Evolutionary conservation across 2,329 filamentous ascomycete genomes (phyloP), one percentile per base, ranked within the genome.

Genomic region (Boeremia lycopersici): DNA sequence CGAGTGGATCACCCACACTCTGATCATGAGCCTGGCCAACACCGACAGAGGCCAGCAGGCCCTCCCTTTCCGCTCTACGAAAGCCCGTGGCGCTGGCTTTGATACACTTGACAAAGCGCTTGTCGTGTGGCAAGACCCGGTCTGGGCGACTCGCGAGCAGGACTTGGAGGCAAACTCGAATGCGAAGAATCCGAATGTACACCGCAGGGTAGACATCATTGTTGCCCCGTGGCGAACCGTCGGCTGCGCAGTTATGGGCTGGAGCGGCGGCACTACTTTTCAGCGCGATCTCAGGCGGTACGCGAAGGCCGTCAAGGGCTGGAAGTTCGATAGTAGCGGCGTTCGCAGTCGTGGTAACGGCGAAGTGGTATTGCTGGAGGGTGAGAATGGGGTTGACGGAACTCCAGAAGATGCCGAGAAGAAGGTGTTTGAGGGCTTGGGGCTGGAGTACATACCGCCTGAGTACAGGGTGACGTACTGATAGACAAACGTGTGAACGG

Each of bases 321-420:
- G 91, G 81, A 96, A 95, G 73, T 98, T 98, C 70, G 93, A 97
- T 70, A 95, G 89, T 59, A 96, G 90, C 67, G 95, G 95, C 0
- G 84, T 96, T 10, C 82, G 92, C 39, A 86, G 86, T 65, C 81
- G 87, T 8, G 73, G 68, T 8, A 85, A 86, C 48, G 90, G 90
- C 3, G 87, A 87, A 79, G 84, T 93, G 0, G 67, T 87, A n/a
- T 87, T 95, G 72, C 66, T 95, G 11, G 82, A 89, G 78, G 69
- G 82, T 68, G 48, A 60, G 15, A 64, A 74, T 15, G 77, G 75
- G 1, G 71, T 77, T n/a, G 69, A 76, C 28, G 77, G 74, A 76
- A 82, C 60, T 41, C 86, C 90, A 79, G 77, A 86, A 68, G 87
- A 89, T 61, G 90, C 92, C 6, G 93, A 97, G 78, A 86, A 81